Conservation (phyloP, 2,329 filamentous ascomycete species). For the Sclerotinia trifoliorum region DNA sequence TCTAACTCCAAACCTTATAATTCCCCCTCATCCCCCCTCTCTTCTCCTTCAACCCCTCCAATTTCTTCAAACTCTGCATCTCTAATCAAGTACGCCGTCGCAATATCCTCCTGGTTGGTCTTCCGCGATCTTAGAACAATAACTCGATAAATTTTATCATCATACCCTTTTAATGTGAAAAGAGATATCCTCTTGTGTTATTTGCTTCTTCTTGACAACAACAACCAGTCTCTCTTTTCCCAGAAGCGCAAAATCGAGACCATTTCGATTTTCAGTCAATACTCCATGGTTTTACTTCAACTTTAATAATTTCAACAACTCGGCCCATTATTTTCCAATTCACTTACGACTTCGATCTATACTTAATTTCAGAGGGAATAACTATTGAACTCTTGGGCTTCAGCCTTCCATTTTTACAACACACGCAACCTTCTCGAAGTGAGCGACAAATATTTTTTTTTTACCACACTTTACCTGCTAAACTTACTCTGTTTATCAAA, state of each 20-base stretch:
- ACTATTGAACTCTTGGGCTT: not conserved
- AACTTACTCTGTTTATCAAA: not conserved
- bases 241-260: not conserved
- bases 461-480: not conserved
- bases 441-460: not conserved
- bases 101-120: too few species aligned
- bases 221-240: not conserved
- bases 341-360: not conserved
- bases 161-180: not conserved
- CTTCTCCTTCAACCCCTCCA: not conserved
- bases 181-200: not conserved
- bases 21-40: not conserved
- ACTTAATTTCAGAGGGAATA: not conserved
- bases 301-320: not conserved
- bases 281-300: not conserved
- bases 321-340: conserved; percentile 12
- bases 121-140: not conserved
- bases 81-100: not conserved
- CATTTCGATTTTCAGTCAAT: not conserved
- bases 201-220: not conserved
- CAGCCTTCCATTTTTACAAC: not conserved
- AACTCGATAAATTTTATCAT: not conserved
- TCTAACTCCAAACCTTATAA: not conserved
- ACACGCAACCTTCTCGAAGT: not conserved
- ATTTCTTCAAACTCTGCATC: too few species aligned